These are phyloP conservation scores for Lenwebbia sp. DNA, from an alignment of 345 rosid genomes.

Conservation along the genomic window DNA sequence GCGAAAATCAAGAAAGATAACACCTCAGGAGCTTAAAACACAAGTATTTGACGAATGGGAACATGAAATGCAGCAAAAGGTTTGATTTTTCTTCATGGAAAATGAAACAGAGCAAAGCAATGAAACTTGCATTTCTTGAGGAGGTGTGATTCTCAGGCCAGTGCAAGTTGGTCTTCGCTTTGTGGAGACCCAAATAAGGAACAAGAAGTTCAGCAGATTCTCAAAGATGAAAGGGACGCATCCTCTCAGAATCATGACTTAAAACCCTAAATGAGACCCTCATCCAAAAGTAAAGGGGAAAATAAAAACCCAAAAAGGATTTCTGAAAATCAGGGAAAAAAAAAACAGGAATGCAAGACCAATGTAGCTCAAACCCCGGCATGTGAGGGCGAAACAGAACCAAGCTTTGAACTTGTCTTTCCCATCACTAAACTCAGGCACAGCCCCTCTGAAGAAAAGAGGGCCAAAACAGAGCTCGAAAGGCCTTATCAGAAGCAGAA, in stretches of 20 bases:
- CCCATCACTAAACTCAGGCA: neutral
- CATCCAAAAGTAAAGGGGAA: neutral
- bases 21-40: neutral
- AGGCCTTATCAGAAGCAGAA: neutral
- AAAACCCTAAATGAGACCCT: neutral
- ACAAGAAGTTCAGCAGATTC: neutral
- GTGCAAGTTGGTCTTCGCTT: neutral
- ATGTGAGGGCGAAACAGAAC: neutral
- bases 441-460: neutral
- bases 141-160: neutral
- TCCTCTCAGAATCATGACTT: neutral
- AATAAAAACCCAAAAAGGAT: neutral
- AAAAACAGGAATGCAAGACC: neutral
- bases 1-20: neutral
- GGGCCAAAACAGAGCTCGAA: neutral
- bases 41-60: neutral
- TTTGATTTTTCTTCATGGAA: neutral
- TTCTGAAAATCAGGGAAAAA: neutral
- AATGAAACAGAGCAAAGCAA: neutral
- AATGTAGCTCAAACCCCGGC: neutral
- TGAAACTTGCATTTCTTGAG: neutral
- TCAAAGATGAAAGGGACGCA: neutral
- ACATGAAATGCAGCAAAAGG: neutral
- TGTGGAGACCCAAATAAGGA: neutral
- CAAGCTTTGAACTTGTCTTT: neutral